Evolutionary conservation across 495 filamentous ascomycete genomes (phyloP), one percentile per base, ranked within the genome.

Genomic region (Aspergillus hancockii): DNA sequence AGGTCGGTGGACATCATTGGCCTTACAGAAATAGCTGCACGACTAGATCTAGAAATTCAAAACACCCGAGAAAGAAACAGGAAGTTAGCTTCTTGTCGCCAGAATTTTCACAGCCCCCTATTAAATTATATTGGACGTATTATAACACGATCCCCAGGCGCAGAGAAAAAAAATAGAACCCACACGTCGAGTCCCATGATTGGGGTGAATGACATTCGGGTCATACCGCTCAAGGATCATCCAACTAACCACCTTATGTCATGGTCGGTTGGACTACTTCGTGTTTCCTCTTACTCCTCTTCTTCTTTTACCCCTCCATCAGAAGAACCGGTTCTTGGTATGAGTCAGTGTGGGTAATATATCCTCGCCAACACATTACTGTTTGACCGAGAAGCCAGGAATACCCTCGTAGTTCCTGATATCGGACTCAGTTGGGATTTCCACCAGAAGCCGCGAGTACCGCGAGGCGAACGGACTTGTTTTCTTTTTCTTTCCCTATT

Each of bases 281-380:
- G n/a, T 45, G n/a, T 45, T 45, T 21, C 19, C 21, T n/a, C 19
- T 47, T 10, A 4, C 21, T 47, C 16, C 36, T 40, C 16, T 4
- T n/a, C 16, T 40, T 40, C 13, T 47, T 47, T 23, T 4, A 7
- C 13, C 43, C 19, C 12, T 23, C 18, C 8, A 0, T 10, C 7
- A 23, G 43, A 47, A 47, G 9, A 22, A 47, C 13, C 38, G 45
- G 25, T 25, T 23, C 23, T 30, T n/a, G 28, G 16, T 18, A 36
- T 52, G 49, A 52, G 49, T 52, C 49, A 52, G 49, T 34, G 23
- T 52, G 28, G 34, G 28, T 52, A 52, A 52, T 52, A 51, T 2
- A 2, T 14, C 31, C 21, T n/a, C 9, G 13, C 0, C 21, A 18
- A 9, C 23, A 13, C 16, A 16, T 49, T n/a, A 49, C 46, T 49